Percentiles rank a stretch among this genome's conserved stretches.
Evolutionary conservation across 1,139 yeast genomes (phyloP).

Genomic region (Kodamaea fungicola): DNA sequence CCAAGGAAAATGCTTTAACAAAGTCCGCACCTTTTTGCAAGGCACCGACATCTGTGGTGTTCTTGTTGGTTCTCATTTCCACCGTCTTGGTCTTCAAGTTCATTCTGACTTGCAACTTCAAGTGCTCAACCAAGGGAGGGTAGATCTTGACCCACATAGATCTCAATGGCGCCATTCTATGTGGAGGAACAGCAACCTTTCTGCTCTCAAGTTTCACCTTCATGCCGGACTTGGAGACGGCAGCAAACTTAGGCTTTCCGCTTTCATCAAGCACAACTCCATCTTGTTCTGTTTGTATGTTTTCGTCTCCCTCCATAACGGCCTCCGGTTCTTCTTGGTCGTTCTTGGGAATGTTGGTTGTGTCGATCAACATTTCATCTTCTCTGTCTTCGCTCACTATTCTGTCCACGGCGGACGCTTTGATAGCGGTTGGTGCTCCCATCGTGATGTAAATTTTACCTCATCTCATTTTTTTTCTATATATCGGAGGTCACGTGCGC

Average conservation of each 20-base stretch:
- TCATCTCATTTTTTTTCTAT: slow-evolving; percentile 1
- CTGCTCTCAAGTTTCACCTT: slow-evolving; percentile 80
- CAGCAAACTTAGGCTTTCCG: slow-evolving; percentile 85
- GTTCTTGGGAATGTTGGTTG: slow-evolving; percentile 36
- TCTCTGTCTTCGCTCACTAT: slow-evolving; percentile 13
- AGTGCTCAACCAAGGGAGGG: slow-evolving; percentile 92
- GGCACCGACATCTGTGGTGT: slow-evolving; percentile 89
- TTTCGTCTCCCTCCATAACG: slow-evolving; percentile 20
- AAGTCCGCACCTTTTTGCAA: slow-evolving; percentile 97
- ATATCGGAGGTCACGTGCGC: neutral
- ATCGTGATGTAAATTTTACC: slow-evolving; percentile 22
- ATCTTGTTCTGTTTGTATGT: slow-evolving; percentile 28
- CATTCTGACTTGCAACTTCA: slow-evolving; percentile 94
- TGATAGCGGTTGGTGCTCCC: slow-evolving; percentile 76
- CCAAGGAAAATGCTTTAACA: slow-evolving; percentile 88
- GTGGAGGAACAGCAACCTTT: slow-evolving; percentile 93
- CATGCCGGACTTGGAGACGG: slow-evolving; percentile 64
- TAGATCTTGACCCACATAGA: slow-evolving; percentile 89
- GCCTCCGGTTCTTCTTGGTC: slow-evolving; percentile 13
- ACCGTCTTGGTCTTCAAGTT: slow-evolving; percentile 81
- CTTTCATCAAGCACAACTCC: slow-evolving; percentile 76
- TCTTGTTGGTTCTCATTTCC: slow-evolving; percentile 74
- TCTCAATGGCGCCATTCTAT: slow-evolving; percentile 90
- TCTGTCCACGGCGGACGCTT: slow-evolving; percentile 13
- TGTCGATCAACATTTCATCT: slow-evolving; percentile 65